phyloP scores from a whole-genome alignment of 2,329 filamentous ascomycete genomes.

The Diatrype stigma region DNA sequence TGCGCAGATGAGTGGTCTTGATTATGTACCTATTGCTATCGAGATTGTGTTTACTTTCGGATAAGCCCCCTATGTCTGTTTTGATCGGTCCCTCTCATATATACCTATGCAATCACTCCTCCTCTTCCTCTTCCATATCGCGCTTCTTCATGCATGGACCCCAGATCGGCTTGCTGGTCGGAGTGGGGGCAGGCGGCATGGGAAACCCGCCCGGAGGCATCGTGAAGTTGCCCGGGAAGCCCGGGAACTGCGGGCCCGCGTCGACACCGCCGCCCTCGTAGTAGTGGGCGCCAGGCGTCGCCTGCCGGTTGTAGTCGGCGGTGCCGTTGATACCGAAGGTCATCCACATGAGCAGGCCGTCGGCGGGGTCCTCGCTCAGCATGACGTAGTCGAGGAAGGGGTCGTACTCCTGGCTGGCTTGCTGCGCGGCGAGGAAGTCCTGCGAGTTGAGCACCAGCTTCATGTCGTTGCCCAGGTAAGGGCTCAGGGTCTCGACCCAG shows the following conservation, averaged over 20 bases:
- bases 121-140: neutral
- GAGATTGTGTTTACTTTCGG: neutral
- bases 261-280: slow-evolving; percentile 18
- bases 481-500: slow-evolving; percentile 41
- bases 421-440: slow-evolving; percentile 43
- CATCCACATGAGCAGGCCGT: slow-evolving; percentile 50
- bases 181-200: slow-evolving; percentile 7
- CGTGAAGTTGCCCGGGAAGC: slow-evolving; percentile 8
- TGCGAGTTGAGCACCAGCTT: slow-evolving; percentile 43
- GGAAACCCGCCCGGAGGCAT: slow-evolving; percentile 11
- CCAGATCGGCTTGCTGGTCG: slow-evolving; percentile 13
- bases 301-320: slow-evolving; percentile 18
- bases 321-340: slow-evolving; percentile 42
- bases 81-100: too few relatives aligned
- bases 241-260: slow-evolving; percentile 7
- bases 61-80: neutral
- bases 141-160: slow-evolving; percentile 21
- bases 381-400: slow-evolving; percentile 54
- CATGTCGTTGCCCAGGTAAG: slow-evolving; percentile 41
- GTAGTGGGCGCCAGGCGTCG: slow-evolving; percentile 15
- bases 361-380: slow-evolving; percentile 45
- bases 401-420: slow-evolving; percentile 24
- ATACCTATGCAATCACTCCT: neutral
- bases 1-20: too few relatives aligned
- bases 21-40: neutral